Base-by-base conservation (phyloP, 805 yeast genomes). In the Saccharomyces eubayanus region DNA sequence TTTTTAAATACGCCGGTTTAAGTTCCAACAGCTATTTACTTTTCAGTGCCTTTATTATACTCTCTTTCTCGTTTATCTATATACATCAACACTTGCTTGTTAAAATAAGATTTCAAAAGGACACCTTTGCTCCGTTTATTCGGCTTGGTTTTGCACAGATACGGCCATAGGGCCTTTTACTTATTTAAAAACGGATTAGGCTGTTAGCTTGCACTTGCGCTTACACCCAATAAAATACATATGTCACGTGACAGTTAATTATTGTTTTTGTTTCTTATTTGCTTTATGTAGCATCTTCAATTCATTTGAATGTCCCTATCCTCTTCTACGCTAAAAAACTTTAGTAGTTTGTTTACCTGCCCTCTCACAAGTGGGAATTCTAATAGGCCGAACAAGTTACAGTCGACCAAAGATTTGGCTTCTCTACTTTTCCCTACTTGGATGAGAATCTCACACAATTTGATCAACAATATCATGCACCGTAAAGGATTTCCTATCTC, bases 381-480 rank as follows among this genome's bases (percentile, higher is more conserved):
- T 43, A 56, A 49, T 5, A 48, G 20, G 50, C 46, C 27, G 47
- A 51, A 46, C 40, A 54, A 24, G 46, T 57, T 54, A 5, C 40
- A 14, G 5, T 49, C n/a, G 45, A 59, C n/a, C 16, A 56, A 28
- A 11, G 27, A 28, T 41, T 54, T 30, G 2, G 56, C 54, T 46
- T 85, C 84, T 2, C 73, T 66, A 30, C 59, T 59, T 49, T 75
- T 72, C 0, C 74, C 77, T 51, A 77, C 60, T 10, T 68, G 66
- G 46, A 75, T 66, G 20, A 84, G 62, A 2, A 81, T 66, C 14
- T 76, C 71, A 28, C 78, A 70, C 28, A 86, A 65, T 2, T 75
- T 64, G 6, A 81, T 53, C 2, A 78, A 61, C 0, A 82, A 80
- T 55, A 80, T 82, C 1, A 77, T 72, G 0, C 75, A 65, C 8